Base-by-base conservation (phyloP, 805 yeast genomes). In the Sugiyamaella qingdaonensis region DNA sequence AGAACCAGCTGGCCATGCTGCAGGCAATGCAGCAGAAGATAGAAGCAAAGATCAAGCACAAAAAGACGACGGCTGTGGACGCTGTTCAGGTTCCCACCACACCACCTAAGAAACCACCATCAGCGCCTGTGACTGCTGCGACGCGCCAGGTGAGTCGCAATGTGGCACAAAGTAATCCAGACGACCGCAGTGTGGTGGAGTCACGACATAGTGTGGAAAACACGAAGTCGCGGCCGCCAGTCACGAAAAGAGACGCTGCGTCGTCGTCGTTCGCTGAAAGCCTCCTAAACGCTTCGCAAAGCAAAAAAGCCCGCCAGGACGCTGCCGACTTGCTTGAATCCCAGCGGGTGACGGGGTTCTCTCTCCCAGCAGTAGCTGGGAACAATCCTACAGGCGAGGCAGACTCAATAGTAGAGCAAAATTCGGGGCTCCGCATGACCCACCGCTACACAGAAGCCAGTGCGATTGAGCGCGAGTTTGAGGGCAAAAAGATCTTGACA, bases 401-500 rank as follows among this genome's bases (percentile, higher is more conserved):
- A 2, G 48, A 19, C 10, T 27, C 33, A 10, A 42, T 46, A 10
- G 32, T 27, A n/a, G 86, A 82, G 45, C 57, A 56, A 7, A 75
- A 64, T 57, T 76, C 85, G 0, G 77, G 78, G 0, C 66, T 73
- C 19, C 61, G 70, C 53, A 54, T 82, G 1, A 59, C 67, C 0
- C 73, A 73, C 54, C 66, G 87, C 45, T 85, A 81, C 59, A 61
- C 85, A 1, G 65, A 74, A 0, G 42, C 58, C 8, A 64, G 60
- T 0, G 62, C 61, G 0, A 55, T 87, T 2, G 64, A 68, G 0
- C 42, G 56, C 3, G 61, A 77, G 2, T 59, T 88, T 7, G 58
- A 66, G 11, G 79, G 78, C 13, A 77, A 79, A 55, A 81, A 83
- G 58, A 64, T 84, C 0, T 67, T 87, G 45, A 71, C 86, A 39